These are phyloP conservation scores for Mangifera indica DNA, from an alignment of 345 rosid genomes.

Conservation along the genomic window DNA sequence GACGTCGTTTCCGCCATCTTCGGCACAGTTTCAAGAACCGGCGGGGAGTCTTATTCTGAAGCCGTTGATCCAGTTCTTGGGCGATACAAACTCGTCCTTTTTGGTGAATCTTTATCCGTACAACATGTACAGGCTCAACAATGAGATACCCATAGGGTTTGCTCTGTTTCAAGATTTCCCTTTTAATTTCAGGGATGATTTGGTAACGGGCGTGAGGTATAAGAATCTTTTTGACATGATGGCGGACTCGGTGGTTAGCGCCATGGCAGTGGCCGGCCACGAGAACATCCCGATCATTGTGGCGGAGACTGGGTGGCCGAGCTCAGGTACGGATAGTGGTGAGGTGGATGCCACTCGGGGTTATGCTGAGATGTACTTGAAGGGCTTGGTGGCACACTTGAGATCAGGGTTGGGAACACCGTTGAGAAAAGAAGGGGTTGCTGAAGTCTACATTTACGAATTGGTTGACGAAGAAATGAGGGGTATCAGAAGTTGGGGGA, in stretches of 20 bases:
- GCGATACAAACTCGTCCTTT: constrained; percentile 72
- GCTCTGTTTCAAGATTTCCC: constrained; percentile 78
- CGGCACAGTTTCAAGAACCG: constrained; percentile 69
- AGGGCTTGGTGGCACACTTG: constrained; percentile 61
- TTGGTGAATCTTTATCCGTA: constrained; percentile 78
- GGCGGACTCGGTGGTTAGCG: constrained; percentile 71
- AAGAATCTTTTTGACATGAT: constrained; percentile 86
- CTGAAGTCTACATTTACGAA: constrained; percentile 70
- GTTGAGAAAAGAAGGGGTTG: constrained; percentile 72
- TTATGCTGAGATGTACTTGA: constrained; percentile 67
- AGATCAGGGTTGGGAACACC: constrained; percentile 73
- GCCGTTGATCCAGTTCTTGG: constrained; percentile 76
- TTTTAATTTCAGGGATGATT: constrained; percentile 75
- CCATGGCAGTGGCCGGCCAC: constrained; percentile 79
- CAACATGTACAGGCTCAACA: constrained; percentile 62
- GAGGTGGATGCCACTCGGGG: constrained; percentile 71
- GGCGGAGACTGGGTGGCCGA: constrained; percentile 96
- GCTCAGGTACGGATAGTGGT: constrained; percentile 45
- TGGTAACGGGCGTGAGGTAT: constrained; percentile 75
- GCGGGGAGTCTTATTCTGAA: constrained; percentile 47
- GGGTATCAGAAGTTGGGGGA: constrained; percentile 66
- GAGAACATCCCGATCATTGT: constrained; percentile 73
- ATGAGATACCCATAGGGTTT: constrained; percentile 76
- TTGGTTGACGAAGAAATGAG: constrained; percentile 52
- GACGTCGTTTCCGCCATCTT: constrained; percentile 78